Base-by-base conservation (phyloP, 2,329 filamentous ascomycete genomes). In the Aspergillus japonicus region DNA sequence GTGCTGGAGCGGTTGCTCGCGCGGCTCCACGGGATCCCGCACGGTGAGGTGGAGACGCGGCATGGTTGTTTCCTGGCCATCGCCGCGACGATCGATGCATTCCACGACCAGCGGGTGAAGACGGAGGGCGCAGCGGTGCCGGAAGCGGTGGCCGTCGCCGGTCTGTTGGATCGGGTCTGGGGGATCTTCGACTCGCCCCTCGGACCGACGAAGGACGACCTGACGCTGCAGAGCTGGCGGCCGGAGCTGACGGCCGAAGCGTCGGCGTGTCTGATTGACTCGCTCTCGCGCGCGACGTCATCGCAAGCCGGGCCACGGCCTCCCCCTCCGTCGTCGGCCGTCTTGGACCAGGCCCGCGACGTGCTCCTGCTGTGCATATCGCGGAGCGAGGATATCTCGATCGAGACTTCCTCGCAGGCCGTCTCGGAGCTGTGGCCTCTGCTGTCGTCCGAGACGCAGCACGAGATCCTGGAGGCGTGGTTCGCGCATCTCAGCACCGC, bases 1-100 rank as follows among this genome's bases (percentile, higher is more conserved):
- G 73, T 76, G 5, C 52, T 77, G 29, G 69, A 75, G 29, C 69
- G 71, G 47, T 65, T 77, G 33, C 60, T 73, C 49, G 61, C 68
- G 12, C 76, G 69, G 54, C 58, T 79, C n/a, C 64, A 68, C 10
- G 74, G 69, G n/a, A 71, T 78, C 49, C 72, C 75, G 42, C 72
- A 68, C 21, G 73, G 73, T 52, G 76, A 79, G 56, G 68, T 76
- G 3, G 78, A 79, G 63, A 69, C 71, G n/a, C 72, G 78, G 47
- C 79, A 81, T 62, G 79, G 79, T 6, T 76, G 76, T 64, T 65
- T 81, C 23, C 63, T 81, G 26, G 72, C 76, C 3, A 69, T 80
- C 58, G 69, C 77, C 39, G 68, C 76, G 16, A 73, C 73, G 2
- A 60, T 79, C 14, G 72, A 77, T 60, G 68, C 75, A 16, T 73